Evolutionary conservation across 2,329 filamentous ascomycete species (phyloP), one percentile per base, ranked within the genome.

Genomic region (Aspergillus fijiensis): DNA sequence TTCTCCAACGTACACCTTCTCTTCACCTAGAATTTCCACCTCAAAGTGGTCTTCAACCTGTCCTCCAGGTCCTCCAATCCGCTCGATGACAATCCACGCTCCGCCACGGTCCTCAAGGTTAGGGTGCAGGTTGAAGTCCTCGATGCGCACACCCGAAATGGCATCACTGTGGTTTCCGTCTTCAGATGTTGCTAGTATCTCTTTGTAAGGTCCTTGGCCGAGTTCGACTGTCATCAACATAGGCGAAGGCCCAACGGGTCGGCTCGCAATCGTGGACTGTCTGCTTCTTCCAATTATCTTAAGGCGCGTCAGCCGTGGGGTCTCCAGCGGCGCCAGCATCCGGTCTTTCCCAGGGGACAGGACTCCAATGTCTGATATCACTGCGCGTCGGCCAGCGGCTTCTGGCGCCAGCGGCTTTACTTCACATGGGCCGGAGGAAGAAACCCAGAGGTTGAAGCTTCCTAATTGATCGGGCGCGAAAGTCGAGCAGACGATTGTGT

Each of bases 401-500:
- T 95, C 90, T 5, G 87, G 80, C 0, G 87, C 84, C 3, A 97
- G 82, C 16, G 84, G 83, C 7, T 78, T 79, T 5, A 96, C 72
- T 1, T 74, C 69, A 42, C 87, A 83, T 0, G 70, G 71, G 7
- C 72, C 69, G 23, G 83, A 85, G 35, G 89, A 88, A 51, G 88
- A 87, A n/a, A 97, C 82, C 59, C 87, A 85, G 9, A 99, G 81
- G 0, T 83, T 85, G 70, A 96, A 98, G 52, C 83, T 82, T 3
- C 89, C 90, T 1, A 86, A 80, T 70, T 96, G 91, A 9, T 89
- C 89, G 0, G 89, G 84, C 63, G 96, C 92, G 73, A 96, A 98
- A 0, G 94, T 96, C 2, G 92, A 96, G 72, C 90, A 94, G 6
- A 97, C 89, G 58, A 96, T 83, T 0, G 91, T 97, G 74, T 98